Evolutionary conservation across 805 yeast species (phyloP).

Genomic region (Candida succiphila): DNA sequence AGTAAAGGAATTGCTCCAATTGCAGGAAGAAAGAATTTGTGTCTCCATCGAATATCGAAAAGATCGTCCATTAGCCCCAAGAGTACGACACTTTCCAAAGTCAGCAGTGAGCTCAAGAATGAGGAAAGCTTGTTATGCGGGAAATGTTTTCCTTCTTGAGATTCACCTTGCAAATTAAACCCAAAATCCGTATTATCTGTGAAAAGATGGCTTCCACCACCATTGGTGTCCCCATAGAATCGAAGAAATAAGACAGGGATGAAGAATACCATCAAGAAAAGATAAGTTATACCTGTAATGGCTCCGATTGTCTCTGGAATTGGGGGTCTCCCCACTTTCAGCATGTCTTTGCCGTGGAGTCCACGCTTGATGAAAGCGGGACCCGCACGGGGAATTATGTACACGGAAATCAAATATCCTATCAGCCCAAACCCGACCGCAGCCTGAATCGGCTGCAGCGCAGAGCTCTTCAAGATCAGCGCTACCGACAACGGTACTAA

Average conservation of each 20-base stretch:
- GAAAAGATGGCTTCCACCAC: no score
- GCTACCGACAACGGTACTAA: constrained; percentile 6
- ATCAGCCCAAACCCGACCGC: constrained; percentile 58
- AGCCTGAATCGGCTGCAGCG: constrained; percentile 39
- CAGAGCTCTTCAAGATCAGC: constrained; percentile 8
- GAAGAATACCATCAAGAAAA: constrained; percentile 72
- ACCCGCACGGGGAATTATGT: constrained; percentile 61
- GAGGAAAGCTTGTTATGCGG: constrained; percentile 81
- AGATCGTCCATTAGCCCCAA: constrained; percentile 90
- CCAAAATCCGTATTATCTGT: no score
- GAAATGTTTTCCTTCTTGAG: constrained; percentile 23
- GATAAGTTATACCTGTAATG: constrained; percentile 70
- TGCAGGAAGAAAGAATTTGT: constrained; percentile 92
- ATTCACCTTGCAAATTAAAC: constrained; percentile 31
- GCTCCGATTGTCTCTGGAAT: constrained; percentile 93
- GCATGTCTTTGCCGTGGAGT: constrained; percentile 74
- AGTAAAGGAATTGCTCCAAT: constrained; percentile 87
- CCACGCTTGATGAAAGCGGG: constrained; percentile 68
- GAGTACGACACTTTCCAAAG: constrained; percentile 73
- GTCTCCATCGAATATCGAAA: constrained; percentile 95
- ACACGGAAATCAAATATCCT: constrained; percentile 52
- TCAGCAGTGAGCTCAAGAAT: constrained; percentile 74
- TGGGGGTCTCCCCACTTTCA: constrained; percentile 63
- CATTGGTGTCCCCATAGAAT: constrained; percentile 41
- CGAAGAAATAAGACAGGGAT: constrained; percentile 84